Evolutionary conservation across 2,329 filamentous ascomycete genomes (phyloP).

Genomic region (Parascedosporium putredinis): DNA sequence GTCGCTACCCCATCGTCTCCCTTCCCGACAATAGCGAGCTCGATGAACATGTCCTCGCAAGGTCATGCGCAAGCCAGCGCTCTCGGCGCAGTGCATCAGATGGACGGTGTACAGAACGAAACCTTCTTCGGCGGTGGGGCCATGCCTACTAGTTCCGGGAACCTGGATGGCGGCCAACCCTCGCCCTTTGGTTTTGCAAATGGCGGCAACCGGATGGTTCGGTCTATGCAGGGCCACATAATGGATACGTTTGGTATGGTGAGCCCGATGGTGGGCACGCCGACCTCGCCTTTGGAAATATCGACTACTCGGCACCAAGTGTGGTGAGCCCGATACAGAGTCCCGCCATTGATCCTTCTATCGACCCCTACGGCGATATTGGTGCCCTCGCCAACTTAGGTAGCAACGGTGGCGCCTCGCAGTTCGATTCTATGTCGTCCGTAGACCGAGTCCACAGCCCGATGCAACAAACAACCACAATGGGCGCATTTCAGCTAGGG

Average conservation of each 20-base stretch:
- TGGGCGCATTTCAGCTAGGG: neutral
- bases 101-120: neutral
- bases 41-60: conserved; percentile 4
- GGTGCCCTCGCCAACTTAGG: neutral
- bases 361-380: conserved; percentile 3
- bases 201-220: neutral
- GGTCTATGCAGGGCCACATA: conserved; percentile 1
- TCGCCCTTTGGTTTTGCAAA: conserved; percentile 4
- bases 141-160: neutral
- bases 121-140: neutral
- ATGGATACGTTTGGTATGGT: conserved; percentile 2
- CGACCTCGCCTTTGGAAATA: conserved; percentile 7
- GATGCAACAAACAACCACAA: conserved; percentile 1
- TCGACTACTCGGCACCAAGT: conserved; percentile 5
- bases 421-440: neutral
- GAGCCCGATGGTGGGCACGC: conserved; percentile 4
- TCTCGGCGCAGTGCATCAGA: neutral
- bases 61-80: neutral
- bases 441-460: conserved; percentile 3
- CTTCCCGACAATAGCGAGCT: neutral
- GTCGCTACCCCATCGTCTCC: neutral
- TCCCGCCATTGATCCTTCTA: neutral
- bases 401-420: neutral
- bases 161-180: neutral
- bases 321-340: conserved; percentile 7